A percentile compares a stretch with the other conserved stretches of the same genome.
Evolutionary conservation across 768 basidiomycete species (phyloP).

Genomic region (Agaricus sinodeliciosus): DNA sequence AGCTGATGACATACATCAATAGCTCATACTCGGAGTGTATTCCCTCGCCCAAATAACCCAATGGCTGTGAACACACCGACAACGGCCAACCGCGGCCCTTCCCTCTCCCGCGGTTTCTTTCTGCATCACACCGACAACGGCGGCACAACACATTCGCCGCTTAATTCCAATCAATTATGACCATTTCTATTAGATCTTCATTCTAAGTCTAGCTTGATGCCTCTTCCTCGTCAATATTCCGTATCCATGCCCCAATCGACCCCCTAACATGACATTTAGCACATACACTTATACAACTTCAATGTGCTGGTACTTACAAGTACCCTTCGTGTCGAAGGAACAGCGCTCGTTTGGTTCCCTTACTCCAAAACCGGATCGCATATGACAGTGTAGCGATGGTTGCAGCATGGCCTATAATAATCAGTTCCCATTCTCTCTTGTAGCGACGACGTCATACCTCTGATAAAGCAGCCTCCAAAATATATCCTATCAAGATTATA

Average conservation of each 20-base stretch:
- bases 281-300: neutral
- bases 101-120: conserved; percentile 8
- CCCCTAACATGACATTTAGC: conserved; percentile 46
- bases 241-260: conserved; percentile 95
- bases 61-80: conserved; percentile 8
- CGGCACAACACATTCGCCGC: conserved; percentile 7
- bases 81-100: conserved; percentile 10
- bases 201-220: neutral
- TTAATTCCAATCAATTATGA: neutral
- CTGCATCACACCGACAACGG: conserved; percentile 7
- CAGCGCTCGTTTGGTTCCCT: conserved; percentile 91
- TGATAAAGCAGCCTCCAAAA: conserved; percentile 98
- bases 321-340: conserved; percentile 98
- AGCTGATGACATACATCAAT: conserved; percentile 5
- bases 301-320: conserved; percentile 52
- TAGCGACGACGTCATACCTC: conserved; percentile 49
- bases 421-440: conserved; percentile 4
- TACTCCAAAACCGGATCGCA: conserved; percentile 99
- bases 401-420: conserved; percentile 76
- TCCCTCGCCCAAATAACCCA: neutral
- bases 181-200: neutral
- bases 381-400: conserved; percentile 97
- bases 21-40: conserved; percentile 7
- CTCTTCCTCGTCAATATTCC: conserved; percentile 69
- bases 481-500: conserved; percentile 95